Evolutionary conservation across 2,329 filamentous ascomycete species (phyloP), one percentile per base, ranked within the genome.

Genomic region (Tolypocladium nubicola): DNA sequence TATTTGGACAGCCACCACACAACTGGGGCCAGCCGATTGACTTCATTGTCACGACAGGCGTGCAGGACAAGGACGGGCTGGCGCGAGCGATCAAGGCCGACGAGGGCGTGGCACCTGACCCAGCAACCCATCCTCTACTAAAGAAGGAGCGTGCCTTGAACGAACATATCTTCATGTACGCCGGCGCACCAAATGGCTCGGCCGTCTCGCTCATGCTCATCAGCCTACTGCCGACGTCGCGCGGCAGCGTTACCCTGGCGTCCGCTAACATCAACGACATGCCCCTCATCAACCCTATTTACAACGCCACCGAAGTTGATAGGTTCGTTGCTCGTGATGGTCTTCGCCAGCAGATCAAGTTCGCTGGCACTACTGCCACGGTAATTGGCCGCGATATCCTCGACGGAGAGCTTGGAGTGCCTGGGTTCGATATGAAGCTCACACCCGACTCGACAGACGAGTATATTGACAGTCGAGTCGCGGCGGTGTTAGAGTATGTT

Each of bases 121-220:
- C 69, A 54, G 33, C 65, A 58, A 65, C 54, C 4, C 68, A 75
- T 60, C 57, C 61, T 60, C 58, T 79, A 61, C 67, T 73, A 45
- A 59, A 56, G 16, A 16, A 53, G 14, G 60, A 60, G 7, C 58
- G 57, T 11, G 60, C 58, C 4, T 63, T 61, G 43, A 62, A 60
- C 53, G 65, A 61, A 23, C 61, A 59, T 35, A 55, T 61, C 8
- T 54, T 65, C 26, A 57, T 59, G 38, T 65, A 66, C 60, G 53
- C 63, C 1, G 60, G 60, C 23, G 58, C 62, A 9, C 50, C 59
- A 4, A 63, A 68, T 49, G 62, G 61, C 1, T 63, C 65, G 3
- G 57, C 62, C 8, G 56, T 68, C 6, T 61, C 59, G 6, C 57
- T 64, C 16, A 50, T 61, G n/a, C 60, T 60, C 1, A 59, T 68